A percentile compares a stretch with the other conserved stretches of the same genome.
phyloP scores from a whole-genome alignment of 2,329 filamentous ascomycete genomes.

The Colletotrichum chrysophilum region DNA sequence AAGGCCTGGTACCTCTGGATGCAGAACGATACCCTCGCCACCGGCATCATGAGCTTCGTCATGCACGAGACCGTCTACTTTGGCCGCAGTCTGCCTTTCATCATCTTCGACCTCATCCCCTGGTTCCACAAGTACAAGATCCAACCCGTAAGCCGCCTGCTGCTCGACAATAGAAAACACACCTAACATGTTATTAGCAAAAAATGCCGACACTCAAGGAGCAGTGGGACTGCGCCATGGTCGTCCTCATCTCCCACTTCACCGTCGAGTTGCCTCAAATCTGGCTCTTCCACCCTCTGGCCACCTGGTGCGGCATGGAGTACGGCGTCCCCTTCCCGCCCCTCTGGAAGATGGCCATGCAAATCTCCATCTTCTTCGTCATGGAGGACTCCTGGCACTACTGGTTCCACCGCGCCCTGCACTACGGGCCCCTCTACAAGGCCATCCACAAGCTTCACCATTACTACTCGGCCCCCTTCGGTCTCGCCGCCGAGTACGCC shows the following conservation, averaged over 20 bases:
- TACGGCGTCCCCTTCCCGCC: constrained; percentile 91
- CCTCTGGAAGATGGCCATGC: constrained; percentile 83
- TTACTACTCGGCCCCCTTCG: constrained; percentile 97
- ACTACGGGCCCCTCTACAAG: constrained; percentile 96
- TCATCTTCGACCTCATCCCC: constrained; percentile 87
- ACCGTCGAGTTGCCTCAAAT: constrained; percentile 98
- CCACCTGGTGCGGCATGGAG: constrained; percentile 87
- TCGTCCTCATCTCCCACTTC: constrained; percentile 94
- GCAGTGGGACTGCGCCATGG: constrained; percentile 91
- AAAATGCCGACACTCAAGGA: constrained; percentile 94
- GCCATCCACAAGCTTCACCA: constrained; percentile 99
- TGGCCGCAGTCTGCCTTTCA: constrained; percentile 87
- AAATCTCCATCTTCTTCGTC: constrained; percentile 93
- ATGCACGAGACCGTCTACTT: constrained; percentile 98
- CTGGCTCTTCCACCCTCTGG: constrained; percentile 98
- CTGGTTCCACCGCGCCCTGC: constrained; percentile 90
- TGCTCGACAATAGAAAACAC: neutral
- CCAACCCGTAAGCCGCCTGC: constrained; percentile 68
- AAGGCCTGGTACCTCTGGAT: constrained; percentile 95
- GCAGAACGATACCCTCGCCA: constrained; percentile 96
- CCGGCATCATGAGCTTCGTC: constrained; percentile 94
- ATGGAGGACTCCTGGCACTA: constrained; percentile 99
- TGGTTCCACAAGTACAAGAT: constrained; percentile 95
- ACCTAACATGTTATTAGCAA: constrained; percentile 39
- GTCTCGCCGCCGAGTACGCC: constrained; percentile 94